Evolutionary conservation across 345 rosid species (phyloP).

Genomic region (Kernera saxatilis): DNA sequence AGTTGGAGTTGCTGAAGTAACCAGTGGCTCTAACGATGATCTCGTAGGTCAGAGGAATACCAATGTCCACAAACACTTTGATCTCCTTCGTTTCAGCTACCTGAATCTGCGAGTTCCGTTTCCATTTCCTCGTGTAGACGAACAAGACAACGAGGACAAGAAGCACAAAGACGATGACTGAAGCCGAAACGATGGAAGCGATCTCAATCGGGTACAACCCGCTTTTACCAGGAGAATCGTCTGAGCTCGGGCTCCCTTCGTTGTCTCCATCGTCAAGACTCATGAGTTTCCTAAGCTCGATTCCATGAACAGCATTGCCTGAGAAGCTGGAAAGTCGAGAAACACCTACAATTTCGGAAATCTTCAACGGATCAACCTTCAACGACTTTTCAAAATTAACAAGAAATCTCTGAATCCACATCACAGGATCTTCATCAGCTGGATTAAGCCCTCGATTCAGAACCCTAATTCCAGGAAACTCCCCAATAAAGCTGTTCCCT

Average conservation of each 20-base stretch:
- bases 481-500: slow-evolving; percentile 34
- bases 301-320: slow-evolving; percentile 31
- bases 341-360: not conserved
- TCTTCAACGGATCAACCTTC: slow-evolving; percentile 23
- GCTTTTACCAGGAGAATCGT: not conserved
- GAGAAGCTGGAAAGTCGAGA: not conserved
- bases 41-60: slow-evolving; percentile 41
- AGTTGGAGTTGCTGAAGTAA: slow-evolving; percentile 42
- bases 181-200: slow-evolving; percentile 58
- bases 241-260: not conserved
- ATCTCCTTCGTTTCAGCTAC: slow-evolving; percentile 41
- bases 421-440: slow-evolving; percentile 29
- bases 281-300: slow-evolving; percentile 24
- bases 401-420: slow-evolving; percentile 30
- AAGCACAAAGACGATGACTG: slow-evolving; percentile 53
- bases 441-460: slow-evolving; percentile 36
- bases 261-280: slow-evolving; percentile 1
- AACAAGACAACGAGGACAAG: slow-evolving; percentile 40
- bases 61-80: slow-evolving; percentile 40
- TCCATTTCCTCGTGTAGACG: slow-evolving; percentile 41
- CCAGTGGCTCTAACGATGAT: slow-evolving; percentile 54
- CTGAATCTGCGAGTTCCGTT: slow-evolving; percentile 31
- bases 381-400: slow-evolving; percentile 24
- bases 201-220: slow-evolving; percentile 48
- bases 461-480: slow-evolving; percentile 33